A percentile compares a stretch with the other conserved stretches of the same genome.
phyloP scores from a whole-genome alignment of 1,284 basidiomycete species.

The Peniophora sp. region DNA sequence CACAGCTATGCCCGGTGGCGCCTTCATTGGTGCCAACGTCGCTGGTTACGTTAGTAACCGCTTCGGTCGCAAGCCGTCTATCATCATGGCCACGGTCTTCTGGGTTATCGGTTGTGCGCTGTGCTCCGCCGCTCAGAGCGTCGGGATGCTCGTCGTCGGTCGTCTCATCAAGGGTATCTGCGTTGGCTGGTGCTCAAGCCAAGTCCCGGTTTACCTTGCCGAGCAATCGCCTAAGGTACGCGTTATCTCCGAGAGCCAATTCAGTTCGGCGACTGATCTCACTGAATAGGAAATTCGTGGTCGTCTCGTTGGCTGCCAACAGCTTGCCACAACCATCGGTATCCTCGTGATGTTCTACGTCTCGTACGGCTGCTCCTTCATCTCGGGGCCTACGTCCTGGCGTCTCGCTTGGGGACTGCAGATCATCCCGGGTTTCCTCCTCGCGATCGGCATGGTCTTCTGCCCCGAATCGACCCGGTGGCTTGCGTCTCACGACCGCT shows the following conservation, averaged over 20 bases:
- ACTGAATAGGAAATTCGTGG: slow-evolving; percentile 65
- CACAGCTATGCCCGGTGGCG: slow-evolving; percentile 72
- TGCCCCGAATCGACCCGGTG: slow-evolving; percentile 3
- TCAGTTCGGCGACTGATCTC: slow-evolving; percentile 47
- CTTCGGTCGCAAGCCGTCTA: slow-evolving; percentile 57
- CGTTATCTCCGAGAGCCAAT: too few relatives aligned
- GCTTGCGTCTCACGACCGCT: slow-evolving; percentile 1
- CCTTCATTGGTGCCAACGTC: slow-evolving; percentile 52
- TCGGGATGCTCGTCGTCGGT: slow-evolving; percentile 61
- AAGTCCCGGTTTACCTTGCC: slow-evolving; percentile 56
- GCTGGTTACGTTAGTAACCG: slow-evolving; percentile 57
- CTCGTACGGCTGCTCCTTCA: slow-evolving; percentile 68
- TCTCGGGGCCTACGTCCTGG: slow-evolving; percentile 62
- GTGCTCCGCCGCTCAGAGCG: slow-evolving; percentile 54
- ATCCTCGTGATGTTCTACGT: slow-evolving; percentile 70
- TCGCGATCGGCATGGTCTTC: slow-evolving; percentile 56
- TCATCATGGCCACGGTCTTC: slow-evolving; percentile 58
- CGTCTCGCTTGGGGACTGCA: slow-evolving; percentile 77
- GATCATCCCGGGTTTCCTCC: slow-evolving; percentile 65
- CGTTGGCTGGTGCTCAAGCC: slow-evolving; percentile 48
- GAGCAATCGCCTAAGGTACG: too few relatives aligned
- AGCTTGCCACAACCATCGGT: slow-evolving; percentile 75
- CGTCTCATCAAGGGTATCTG: slow-evolving; percentile 57
- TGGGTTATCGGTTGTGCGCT: slow-evolving; percentile 69
- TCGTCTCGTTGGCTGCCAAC: slow-evolving; percentile 68